Evolutionary conservation across 257 asterid genomes (phyloP).

Genomic region (Fraxinus americana): DNA sequence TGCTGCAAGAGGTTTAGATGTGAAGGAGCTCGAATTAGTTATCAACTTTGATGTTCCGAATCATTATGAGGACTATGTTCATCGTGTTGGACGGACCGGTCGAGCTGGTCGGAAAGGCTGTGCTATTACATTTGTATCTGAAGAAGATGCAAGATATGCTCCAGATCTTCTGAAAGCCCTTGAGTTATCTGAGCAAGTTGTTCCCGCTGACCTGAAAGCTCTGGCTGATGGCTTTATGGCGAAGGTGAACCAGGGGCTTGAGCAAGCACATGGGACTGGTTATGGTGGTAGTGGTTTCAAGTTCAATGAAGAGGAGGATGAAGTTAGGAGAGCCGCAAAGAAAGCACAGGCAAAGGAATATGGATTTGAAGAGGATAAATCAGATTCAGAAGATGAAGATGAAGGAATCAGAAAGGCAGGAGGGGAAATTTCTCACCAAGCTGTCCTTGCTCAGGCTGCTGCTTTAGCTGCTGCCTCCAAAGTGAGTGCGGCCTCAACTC

Average conservation of each 20-base stretch:
- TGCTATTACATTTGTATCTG: conserved; percentile 78
- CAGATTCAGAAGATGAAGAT: conserved; percentile 89
- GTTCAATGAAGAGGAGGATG: conserved; percentile 91
- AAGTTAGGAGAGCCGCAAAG: conserved; percentile 81
- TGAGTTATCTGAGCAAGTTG: conserved; percentile 79
- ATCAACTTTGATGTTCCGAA: conserved; percentile 81
- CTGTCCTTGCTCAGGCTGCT: conserved; percentile 59
- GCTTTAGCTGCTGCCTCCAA: conserved; percentile 64
- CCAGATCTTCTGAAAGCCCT: conserved; percentile 84
- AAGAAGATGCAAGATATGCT: conserved; percentile 83
- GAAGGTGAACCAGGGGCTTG: conserved; percentile 88
- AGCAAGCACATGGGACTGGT: conserved; percentile 88
- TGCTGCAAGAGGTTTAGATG: conserved; percentile 94
- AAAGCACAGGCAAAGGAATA: conserved; percentile 91
- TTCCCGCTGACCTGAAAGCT: conserved; percentile 78
- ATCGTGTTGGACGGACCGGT: conserved; percentile 94
- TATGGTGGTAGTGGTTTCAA: conserved; percentile 92
- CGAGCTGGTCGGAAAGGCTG: conserved; percentile 91
- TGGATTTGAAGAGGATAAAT: conserved; percentile 87
- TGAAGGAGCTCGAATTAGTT: conserved; percentile 87
- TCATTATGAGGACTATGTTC: conserved; percentile 94
- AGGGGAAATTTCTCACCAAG: conserved; percentile 65
- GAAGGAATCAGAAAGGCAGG: conserved; percentile 77
- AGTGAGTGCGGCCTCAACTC: conserved; percentile 36
- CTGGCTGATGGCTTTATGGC: conserved; percentile 75